Evolutionary conservation across 257 asterid genomes (phyloP).

Genomic region (Verbena officinalis): DNA sequence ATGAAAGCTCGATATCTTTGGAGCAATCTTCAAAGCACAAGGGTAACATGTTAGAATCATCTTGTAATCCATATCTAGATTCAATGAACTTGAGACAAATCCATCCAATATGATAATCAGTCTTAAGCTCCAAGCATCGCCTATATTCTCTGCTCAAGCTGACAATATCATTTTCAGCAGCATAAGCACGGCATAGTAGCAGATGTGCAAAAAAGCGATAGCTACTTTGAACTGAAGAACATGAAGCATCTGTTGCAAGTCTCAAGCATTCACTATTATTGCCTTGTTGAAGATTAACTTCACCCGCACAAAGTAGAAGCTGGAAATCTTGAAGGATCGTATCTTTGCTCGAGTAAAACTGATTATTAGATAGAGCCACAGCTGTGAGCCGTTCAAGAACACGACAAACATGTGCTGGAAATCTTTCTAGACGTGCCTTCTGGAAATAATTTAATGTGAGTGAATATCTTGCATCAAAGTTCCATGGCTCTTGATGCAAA

Average conservation of each 20-base stretch:
- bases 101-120: constrained; percentile 84
- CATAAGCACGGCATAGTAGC: constrained; percentile 82
- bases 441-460: constrained; percentile 73
- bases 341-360: constrained; percentile 35
- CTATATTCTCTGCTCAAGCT: constrained; percentile 56
- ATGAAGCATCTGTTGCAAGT: constrained; percentile 59
- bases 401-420: constrained; percentile 60
- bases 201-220: constrained; percentile 82
- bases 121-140: constrained; percentile 76
- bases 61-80: constrained; percentile 59
- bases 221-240: constrained; percentile 53
- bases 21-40: constrained; percentile 68
- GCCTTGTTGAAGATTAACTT: constrained; percentile 76
- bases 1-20: constrained; percentile 56
- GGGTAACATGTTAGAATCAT: constrained; percentile 48
- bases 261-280: constrained; percentile 58
- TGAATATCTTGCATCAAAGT: constrained; percentile 67
- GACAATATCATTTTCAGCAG: constrained; percentile 53
- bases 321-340: constrained; percentile 67
- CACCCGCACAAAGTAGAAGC: constrained; percentile 88
- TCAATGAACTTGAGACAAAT: constrained; percentile 74
- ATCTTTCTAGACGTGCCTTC: constrained; percentile 74
- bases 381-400: constrained; percentile 61
- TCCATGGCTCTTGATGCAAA: constrained; percentile 97
- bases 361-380: constrained; percentile 62